Percentiles rank a stretch among this genome's conserved stretches.
These are phyloP conservation scores for Aspergillus quadricinctus DNA, from an alignment of 2,329 filamentous ascomycete genomes.

Conservation along the genomic window DNA sequence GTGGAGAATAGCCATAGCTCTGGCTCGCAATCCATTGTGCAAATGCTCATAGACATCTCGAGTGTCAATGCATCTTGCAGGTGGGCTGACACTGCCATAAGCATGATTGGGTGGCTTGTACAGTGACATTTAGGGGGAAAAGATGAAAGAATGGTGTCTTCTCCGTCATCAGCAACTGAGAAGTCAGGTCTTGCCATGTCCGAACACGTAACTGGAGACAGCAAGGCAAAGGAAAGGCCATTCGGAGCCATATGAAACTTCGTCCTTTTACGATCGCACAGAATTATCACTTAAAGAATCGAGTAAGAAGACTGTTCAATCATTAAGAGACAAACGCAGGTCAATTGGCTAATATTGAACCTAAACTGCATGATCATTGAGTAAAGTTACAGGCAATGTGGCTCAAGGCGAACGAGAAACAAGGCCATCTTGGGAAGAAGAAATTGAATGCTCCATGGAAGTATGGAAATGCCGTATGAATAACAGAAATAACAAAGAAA, in stretches of 20 bases:
- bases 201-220: not conserved
- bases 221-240: not conserved
- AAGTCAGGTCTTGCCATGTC: not conserved
- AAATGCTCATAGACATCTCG: not conserved
- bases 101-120: not conserved
- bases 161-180: not conserved
- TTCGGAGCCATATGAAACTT: not conserved
- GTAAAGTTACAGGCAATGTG: conserved; percentile 31
- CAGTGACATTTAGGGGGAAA: not conserved
- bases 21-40: not conserved
- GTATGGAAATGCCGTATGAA: conserved; percentile 20
- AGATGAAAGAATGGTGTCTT: not conserved
- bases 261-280: not conserved
- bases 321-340: not conserved
- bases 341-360: conserved; percentile 4
- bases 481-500: conserved; percentile 17
- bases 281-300: not conserved
- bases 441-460: conserved; percentile 19
- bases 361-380: conserved; percentile 28
- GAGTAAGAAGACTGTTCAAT: not conserved
- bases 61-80: not conserved
- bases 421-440: conserved; percentile 17
- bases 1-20: not conserved
- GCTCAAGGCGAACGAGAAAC: conserved; percentile 19
- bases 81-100: not conserved